These are phyloP conservation scores for Coccomyxa sp. DNA, from an alignment of 139 green algal species.

Conservation along the genomic window DNA sequence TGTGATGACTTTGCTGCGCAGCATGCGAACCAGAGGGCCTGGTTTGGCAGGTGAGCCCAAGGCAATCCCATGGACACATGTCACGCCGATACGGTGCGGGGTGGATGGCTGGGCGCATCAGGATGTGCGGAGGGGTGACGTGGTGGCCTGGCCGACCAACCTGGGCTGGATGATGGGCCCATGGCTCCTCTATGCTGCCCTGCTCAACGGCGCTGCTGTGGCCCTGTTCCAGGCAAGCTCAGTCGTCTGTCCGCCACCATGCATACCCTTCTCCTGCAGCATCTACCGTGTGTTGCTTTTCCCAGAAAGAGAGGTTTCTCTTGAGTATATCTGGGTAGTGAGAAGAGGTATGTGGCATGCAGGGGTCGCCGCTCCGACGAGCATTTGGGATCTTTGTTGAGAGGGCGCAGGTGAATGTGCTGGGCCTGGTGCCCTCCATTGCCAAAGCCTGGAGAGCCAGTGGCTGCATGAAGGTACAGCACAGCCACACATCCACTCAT, in stretches of 20 bases:
- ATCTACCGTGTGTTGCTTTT: too few species aligned
- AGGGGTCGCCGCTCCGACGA: constrained; percentile 59
- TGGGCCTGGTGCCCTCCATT: constrained; percentile 72
- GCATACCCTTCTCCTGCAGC: too few species aligned
- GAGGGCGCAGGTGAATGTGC: constrained; percentile 62
- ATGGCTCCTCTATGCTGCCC: constrained; percentile 81
- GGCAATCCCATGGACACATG: constrained; percentile 88
- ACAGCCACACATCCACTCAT: constrained; percentile 3
- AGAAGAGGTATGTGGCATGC: background rate
- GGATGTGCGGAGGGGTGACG: constrained; percentile 54
- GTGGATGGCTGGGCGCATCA: constrained; percentile 73
- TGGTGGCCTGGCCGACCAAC: constrained; percentile 86
- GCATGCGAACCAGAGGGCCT: too few species aligned
- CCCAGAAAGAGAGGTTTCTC: too few species aligned
- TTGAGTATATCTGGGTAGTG: too few species aligned
- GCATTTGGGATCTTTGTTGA: constrained; percentile 76
- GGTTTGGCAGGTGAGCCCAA: constrained; percentile 75
- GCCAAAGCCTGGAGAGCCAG: constrained; percentile 54
- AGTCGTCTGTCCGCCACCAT: background rate
- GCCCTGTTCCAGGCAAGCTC: constrained; percentile 68
- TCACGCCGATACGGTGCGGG: constrained; percentile 71
- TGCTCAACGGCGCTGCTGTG: constrained; percentile 81
- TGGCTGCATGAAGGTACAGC: constrained; percentile 49
- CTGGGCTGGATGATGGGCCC: constrained; percentile 83
- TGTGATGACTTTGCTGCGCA: too few species aligned